These are phyloP conservation scores for Blastomyces emzantsi DNA, from an alignment of 2,329 filamentous ascomycete genomes.

Conservation along the genomic window DNA sequence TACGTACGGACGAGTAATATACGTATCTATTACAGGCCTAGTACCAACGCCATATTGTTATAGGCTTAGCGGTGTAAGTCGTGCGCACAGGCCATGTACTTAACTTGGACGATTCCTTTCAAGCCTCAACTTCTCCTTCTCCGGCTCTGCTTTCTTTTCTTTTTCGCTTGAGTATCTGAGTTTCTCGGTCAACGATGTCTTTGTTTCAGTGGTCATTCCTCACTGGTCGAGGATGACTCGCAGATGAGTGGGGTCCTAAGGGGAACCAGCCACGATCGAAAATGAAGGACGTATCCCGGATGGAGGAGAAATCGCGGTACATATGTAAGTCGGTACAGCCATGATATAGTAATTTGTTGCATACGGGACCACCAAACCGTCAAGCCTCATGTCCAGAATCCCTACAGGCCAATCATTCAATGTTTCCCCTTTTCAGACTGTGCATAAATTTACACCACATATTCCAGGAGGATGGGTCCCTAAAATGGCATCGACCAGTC, in stretches of 20 bases:
- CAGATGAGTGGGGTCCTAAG: neutral
- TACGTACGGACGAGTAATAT: neutral
- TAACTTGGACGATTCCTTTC: slow-evolving; percentile 2
- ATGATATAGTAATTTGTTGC: neutral
- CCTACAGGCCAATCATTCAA: slow-evolving; percentile 2
- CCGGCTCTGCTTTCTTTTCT: neutral
- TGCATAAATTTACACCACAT: slow-evolving; percentile 1
- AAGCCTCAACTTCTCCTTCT: neutral
- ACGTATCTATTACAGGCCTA: neutral
- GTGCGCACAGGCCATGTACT: slow-evolving; percentile 6
- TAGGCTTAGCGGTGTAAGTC: neutral
- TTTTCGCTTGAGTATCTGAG: neutral
- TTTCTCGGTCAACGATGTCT: slow-evolving; percentile 2
- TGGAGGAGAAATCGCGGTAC: neutral
- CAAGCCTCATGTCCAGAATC: slow-evolving; percentile 6
- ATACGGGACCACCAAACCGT: slow-evolving; percentile 5
- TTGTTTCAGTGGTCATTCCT: neutral
- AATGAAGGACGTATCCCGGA: neutral
- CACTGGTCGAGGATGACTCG: neutral
- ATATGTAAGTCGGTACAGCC: slow-evolving; percentile 8
- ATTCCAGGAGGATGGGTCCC: slow-evolving; percentile 4
- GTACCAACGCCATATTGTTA: neutral
- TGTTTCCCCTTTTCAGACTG: slow-evolving; percentile 2
- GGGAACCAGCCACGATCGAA: neutral
- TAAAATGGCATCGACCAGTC: slow-evolving; percentile 4